These are phyloP conservation scores for Sporothrix protearum DNA, from an alignment of 2,329 filamentous ascomycete species.

Conservation along the genomic window DNA sequence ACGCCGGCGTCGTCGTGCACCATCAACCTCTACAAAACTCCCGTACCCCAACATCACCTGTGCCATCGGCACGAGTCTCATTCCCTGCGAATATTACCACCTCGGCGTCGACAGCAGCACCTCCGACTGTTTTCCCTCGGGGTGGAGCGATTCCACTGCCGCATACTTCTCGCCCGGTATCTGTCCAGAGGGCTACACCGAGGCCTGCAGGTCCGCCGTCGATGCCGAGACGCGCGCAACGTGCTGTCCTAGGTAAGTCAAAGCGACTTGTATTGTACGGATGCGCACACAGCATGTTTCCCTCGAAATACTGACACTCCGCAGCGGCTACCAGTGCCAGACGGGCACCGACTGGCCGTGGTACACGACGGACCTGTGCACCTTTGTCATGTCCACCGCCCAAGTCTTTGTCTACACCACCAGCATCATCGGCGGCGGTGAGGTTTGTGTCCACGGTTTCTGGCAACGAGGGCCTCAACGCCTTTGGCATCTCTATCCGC, in stretches of 20 bases:
- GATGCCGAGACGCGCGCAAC: conserved; percentile 14
- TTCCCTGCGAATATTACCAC: conserved; percentile 18
- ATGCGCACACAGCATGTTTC: too few species aligned
- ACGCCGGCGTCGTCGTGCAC: conserved; percentile 19
- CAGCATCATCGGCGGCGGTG: conserved; percentile 10
- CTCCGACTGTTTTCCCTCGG: conserved; percentile 9
- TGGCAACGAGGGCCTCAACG: conserved; percentile 19
- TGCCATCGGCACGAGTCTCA: not conserved
- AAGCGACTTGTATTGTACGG: too few species aligned
- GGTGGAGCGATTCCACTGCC: not conserved
- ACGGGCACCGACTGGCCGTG: conserved; percentile 8
- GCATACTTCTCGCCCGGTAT: conserved; percentile 24
- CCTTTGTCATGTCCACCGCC: not conserved
- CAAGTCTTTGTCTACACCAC: conserved; percentile 12
- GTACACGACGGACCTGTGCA: conserved; percentile 20
- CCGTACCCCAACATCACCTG: not conserved
- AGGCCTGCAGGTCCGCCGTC: conserved; percentile 2
- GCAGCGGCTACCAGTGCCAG: conserved; percentile 19
- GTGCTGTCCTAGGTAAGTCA: conserved; percentile 23
- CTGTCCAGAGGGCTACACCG: conserved; percentile 22
- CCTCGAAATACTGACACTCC: not conserved
- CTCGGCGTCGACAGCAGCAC: conserved; percentile 14
- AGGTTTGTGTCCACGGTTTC: not conserved
- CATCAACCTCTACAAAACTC: conserved; percentile 10
- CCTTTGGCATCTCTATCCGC: conserved; percentile 22